Conservation (phyloP, 768 basidiomycete genomes). For the Tylopilus rubrobrunneus region DNA sequence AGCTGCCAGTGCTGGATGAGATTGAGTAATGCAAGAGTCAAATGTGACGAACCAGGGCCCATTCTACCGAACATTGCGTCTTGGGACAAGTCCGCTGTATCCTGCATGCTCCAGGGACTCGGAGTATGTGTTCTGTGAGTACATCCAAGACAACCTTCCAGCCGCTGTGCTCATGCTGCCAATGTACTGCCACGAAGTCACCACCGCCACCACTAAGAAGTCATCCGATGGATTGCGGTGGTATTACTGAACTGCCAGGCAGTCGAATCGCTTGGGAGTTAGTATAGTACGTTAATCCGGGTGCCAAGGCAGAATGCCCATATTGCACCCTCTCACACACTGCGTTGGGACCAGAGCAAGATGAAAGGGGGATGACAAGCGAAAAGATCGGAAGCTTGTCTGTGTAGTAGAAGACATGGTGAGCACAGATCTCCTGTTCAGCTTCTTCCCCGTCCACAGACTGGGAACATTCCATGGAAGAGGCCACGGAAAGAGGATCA, state of each 20-base stretch:
- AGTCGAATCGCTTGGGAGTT: slow-evolving; percentile 66
- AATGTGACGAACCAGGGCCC: slow-evolving; percentile 33
- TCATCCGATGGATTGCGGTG: slow-evolving; percentile 61
- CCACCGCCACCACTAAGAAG: slow-evolving; percentile 70
- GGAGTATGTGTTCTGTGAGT: slow-evolving; percentile 69
- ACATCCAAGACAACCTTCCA: slow-evolving; percentile 87
- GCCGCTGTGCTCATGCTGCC: slow-evolving; percentile 80
- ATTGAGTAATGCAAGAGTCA: slow-evolving; percentile 67
- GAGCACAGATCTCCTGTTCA: slow-evolving; percentile 57
- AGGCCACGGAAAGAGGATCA: slow-evolving; percentile 53
- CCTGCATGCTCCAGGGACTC: slow-evolving; percentile 46
- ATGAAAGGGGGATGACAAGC: slow-evolving; percentile 60
- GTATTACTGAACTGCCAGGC: slow-evolving; percentile 73
- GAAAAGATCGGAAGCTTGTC: slow-evolving; percentile 69
- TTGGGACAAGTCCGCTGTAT: slow-evolving; percentile 40
- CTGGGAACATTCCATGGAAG: slow-evolving; percentile 40
- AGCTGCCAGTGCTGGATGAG: slow-evolving; percentile 56
- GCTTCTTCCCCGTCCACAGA: slow-evolving; percentile 40
- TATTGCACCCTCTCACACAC: slow-evolving; percentile 67
- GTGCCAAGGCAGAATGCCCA: slow-evolving; percentile 42
- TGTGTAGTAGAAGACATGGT: slow-evolving; percentile 75
- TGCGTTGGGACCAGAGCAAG: slow-evolving; percentile 64
- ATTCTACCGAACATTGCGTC: slow-evolving; percentile 52
- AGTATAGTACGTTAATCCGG: slow-evolving; percentile 56
- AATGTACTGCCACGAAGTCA: slow-evolving; percentile 63